phyloP scores from a whole-genome alignment of 176 grass and related monocot genomes.

The Themeda triandra region DNA sequence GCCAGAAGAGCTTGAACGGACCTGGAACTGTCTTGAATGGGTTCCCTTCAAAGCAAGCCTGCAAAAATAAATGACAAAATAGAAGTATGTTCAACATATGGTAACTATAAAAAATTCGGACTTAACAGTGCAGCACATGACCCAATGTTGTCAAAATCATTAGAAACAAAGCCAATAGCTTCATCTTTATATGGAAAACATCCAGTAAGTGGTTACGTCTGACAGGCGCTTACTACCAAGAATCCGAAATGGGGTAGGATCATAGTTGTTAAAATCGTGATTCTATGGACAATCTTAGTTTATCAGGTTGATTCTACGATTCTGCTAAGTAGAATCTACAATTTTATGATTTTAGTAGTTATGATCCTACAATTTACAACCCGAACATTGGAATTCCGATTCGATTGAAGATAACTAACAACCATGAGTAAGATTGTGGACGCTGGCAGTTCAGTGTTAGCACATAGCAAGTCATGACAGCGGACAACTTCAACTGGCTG shows the following conservation, averaged over 20 bases:
- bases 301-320: no score
- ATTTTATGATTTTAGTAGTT: no score
- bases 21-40: slow-evolving; percentile 90
- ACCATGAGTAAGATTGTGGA: no score
- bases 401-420: no score
- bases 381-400: no score
- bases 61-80: slow-evolving; percentile 1
- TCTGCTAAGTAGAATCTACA: not conserved
- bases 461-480: not conserved
- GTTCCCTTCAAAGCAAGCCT: slow-evolving; percentile 98
- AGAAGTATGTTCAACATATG: slow-evolving; percentile 9
- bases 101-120: not conserved
- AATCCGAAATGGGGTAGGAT: not conserved
- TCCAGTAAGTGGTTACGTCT: not conserved
- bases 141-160: not conserved
- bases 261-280: no score
- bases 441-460: no score
- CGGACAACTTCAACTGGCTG: not conserved
- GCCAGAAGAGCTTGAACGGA: slow-evolving; percentile 87
- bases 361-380: no score
- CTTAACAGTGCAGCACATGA: not conserved
- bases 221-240: not conserved
- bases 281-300: no score
- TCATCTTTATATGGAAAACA: not conserved
- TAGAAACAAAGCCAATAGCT: not conserved